phyloP scores from a whole-genome alignment of 495 filamentous ascomycete species.

The Geoglossum glabrum region DNA sequence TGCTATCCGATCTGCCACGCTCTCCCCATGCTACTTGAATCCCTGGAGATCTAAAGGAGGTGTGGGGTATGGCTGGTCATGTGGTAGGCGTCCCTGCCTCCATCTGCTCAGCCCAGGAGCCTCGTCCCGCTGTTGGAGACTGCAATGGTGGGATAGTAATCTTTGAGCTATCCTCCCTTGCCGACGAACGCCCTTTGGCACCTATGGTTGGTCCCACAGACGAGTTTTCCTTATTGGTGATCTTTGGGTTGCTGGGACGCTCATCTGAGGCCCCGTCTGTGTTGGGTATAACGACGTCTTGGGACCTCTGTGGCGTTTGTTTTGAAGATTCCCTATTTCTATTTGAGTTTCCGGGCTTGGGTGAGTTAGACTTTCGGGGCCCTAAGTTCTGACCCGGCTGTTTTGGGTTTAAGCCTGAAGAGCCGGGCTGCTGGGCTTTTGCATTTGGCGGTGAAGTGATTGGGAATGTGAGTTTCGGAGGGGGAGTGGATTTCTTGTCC shows the following conservation, averaged over 20 bases:
- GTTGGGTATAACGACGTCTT: background rate
- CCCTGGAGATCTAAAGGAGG: slow-evolving; percentile 7
- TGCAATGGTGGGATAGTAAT: background rate
- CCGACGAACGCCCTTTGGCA: background rate
- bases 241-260: background rate
- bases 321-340: background rate
- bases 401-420: background rate
- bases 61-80: slow-evolving; percentile 8
- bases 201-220: background rate
- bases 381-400: background rate
- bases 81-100: slow-evolving; percentile 21
- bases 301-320: background rate
- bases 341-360: background rate
- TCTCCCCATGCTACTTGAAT: too few species aligned
- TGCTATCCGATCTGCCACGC: too few species aligned
- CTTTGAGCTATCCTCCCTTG: background rate
- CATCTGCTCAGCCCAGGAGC: slow-evolving; percentile 18
- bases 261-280: background rate
- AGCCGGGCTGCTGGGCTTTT: background rate
- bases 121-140: slow-evolving; percentile 9
- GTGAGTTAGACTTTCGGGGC: background rate
- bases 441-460: background rate
- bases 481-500: background rate
- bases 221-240: background rate
- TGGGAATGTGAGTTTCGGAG: background rate